These are phyloP conservation scores for Tulasnella sp. DNA, from an alignment of 768 basidiomycete genomes.

Conservation along the genomic window DNA sequence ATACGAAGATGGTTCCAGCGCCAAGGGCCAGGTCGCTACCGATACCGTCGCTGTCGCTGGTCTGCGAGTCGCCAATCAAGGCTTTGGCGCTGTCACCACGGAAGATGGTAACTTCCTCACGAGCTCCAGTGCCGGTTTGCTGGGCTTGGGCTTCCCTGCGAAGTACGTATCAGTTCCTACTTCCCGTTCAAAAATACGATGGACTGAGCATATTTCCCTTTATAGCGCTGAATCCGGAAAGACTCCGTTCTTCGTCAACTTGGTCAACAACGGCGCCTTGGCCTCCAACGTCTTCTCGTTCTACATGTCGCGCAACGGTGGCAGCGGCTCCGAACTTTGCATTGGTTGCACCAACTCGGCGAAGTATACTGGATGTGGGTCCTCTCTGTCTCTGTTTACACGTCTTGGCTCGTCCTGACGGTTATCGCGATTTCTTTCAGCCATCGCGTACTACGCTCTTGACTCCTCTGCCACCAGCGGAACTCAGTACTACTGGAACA, in stretches of 20 bases:
- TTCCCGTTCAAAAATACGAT: neutral
- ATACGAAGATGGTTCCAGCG: neutral
- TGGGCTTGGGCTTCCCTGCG: constrained; percentile 4
- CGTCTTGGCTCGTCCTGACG: neutral
- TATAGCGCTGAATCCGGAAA: constrained; percentile 3
- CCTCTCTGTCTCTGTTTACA: neutral
- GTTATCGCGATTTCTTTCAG: neutral
- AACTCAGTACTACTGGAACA: neutral
- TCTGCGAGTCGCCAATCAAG: constrained; percentile 33
- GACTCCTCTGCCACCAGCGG: constrained; percentile 2
- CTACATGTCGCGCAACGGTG: constrained; percentile 19
- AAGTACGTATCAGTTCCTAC: neutral
- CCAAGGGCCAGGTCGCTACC: constrained; percentile 8
- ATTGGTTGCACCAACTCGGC: constrained; percentile 28
- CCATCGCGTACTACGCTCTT: constrained; percentile 25
- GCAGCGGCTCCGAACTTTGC: constrained; percentile 24
- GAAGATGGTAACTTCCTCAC: constrained; percentile 25
- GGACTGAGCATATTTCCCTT: neutral
- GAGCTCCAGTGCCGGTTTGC: constrained; percentile 19
- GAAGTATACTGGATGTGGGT: constrained; percentile 22
- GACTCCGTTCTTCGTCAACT: constrained; percentile 21
- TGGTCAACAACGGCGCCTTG: constrained; percentile 18
- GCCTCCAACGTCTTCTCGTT: constrained; percentile 20
- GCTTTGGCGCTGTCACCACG: constrained; percentile 33
- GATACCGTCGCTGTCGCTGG: constrained; percentile 40